A percentile compares a stretch with the other conserved stretches of the same genome.
Evolutionary conservation across 352 stramenopile genomes (phyloP).

Genomic region (Pythium sukuiense): DNA sequence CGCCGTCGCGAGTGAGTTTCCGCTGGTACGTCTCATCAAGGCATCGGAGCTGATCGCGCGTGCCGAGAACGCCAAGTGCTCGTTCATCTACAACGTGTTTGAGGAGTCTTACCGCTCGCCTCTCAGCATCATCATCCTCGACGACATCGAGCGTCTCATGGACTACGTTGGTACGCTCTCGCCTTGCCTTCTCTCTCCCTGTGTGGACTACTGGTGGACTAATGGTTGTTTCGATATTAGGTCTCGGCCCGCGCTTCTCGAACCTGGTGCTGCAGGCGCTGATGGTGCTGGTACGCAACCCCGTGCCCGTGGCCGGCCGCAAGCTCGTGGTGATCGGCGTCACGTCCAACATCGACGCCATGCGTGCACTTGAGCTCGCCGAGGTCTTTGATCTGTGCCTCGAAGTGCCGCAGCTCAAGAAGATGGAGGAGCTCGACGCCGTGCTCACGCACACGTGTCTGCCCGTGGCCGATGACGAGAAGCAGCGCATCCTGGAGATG

Average conservation of each 20-base stretch:
- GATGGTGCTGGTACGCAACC: slow-evolving; percentile 98
- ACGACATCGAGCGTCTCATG: slow-evolving; percentile 99
- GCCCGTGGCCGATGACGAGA: slow-evolving; percentile 62
- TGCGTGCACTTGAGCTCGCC: slow-evolving; percentile 93
- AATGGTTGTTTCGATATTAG: slow-evolving; percentile 26
- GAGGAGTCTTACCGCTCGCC: slow-evolving; percentile 98
- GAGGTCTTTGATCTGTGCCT: slow-evolving; percentile 95
- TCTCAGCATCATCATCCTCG: slow-evolving; percentile 98
- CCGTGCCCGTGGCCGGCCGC: slow-evolving; percentile 89
- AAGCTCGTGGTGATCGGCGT: slow-evolving; percentile 97
- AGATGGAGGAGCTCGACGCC: slow-evolving; percentile 87
- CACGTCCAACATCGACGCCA: slow-evolving; percentile 89
- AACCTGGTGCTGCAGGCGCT: slow-evolving; percentile 99
- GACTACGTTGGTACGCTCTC: slow-evolving; percentile 90
- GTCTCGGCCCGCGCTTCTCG: slow-evolving; percentile 96
- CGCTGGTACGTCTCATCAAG: slow-evolving; percentile 97
- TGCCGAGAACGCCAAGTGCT: slow-evolving; percentile 93
- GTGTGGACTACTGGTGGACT: neutral
- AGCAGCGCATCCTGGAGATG: slow-evolving; percentile 64
- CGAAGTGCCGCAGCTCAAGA: slow-evolving; percentile 90
- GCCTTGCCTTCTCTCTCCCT: neutral
- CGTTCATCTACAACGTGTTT: slow-evolving; percentile 94
- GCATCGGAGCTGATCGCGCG: slow-evolving; percentile 97
- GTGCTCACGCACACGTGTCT: slow-evolving; percentile 85
- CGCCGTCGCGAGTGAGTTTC: slow-evolving; percentile 95